Conservation (phyloP, 371 early-diverging fungal genomes). For the Mycotypha africana region DNA sequence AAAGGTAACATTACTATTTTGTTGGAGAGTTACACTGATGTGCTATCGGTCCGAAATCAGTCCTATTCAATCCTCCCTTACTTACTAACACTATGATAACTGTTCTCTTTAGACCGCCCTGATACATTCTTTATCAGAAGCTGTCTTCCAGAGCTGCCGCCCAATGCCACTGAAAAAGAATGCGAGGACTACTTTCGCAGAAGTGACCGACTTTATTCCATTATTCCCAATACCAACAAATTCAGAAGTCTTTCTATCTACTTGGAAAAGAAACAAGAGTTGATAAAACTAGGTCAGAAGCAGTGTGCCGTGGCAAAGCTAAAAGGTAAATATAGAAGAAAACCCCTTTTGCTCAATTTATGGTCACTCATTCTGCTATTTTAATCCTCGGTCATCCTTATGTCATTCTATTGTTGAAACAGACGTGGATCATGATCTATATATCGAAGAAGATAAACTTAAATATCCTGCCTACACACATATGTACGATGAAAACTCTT, state of each 20-base stretch:
- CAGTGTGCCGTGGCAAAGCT: slow-evolving; percentile 12
- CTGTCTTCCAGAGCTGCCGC: slow-evolving; percentile 11
- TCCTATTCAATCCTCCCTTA: no score
- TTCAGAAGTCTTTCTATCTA: background rate
- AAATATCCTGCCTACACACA: slow-evolving; percentile 16
- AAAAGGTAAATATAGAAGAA: slow-evolving; percentile 5
- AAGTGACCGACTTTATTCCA: slow-evolving; percentile 21
- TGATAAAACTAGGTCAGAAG: slow-evolving; percentile 13
- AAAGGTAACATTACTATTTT: slow-evolving; percentile 23
- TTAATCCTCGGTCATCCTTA: slow-evolving; percentile 5
- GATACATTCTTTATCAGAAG: slow-evolving; percentile 33
- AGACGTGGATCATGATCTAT: slow-evolving; percentile 14
- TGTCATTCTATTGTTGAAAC: background rate
- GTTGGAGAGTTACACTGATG: background rate
- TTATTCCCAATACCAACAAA: slow-evolving; percentile 5
- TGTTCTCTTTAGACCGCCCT: slow-evolving; percentile 24
- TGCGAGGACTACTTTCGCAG: slow-evolving; percentile 19
- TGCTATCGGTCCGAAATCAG: slow-evolving; percentile 16
- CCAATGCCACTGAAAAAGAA: slow-evolving; percentile 17
- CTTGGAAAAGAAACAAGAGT: slow-evolving; percentile 6
- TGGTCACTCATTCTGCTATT: background rate
- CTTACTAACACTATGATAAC: background rate
- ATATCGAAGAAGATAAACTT: slow-evolving; percentile 10
- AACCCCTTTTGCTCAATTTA: background rate
- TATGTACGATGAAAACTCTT: slow-evolving; percentile 9